Evolutionary conservation across 768 basidiomycete species (phyloP).

Genomic region (Rhizopogon salebrosus): DNA sequence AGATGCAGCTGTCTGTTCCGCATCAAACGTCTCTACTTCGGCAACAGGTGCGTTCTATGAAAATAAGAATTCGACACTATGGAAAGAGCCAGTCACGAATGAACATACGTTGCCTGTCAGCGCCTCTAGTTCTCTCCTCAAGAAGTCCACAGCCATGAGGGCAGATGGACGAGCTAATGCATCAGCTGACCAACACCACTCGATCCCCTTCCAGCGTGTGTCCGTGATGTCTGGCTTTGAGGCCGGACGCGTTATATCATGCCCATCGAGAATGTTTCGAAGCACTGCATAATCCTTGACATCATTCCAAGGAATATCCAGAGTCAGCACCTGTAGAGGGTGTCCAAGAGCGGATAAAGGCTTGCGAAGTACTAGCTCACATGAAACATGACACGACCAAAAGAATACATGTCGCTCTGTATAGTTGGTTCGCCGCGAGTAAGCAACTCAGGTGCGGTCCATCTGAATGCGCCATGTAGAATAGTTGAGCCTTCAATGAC

Average conservation of each 20-base stretch:
- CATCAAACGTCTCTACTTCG: too few species aligned
- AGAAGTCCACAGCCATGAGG: neutral
- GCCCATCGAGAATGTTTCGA: neutral
- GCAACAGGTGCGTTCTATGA: neutral
- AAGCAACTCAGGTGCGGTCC: slow-evolving; percentile 37
- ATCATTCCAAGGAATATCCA: neutral
- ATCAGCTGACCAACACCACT: neutral
- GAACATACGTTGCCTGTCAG: neutral
- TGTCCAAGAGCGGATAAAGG: neutral
- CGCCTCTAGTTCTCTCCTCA: neutral
- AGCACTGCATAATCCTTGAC: neutral
- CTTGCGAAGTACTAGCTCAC: neutral
- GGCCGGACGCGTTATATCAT: neutral
- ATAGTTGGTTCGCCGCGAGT: slow-evolving; percentile 14
- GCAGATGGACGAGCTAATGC: too few species aligned
- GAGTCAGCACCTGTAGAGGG: neutral
- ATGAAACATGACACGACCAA: slow-evolving; percentile 18
- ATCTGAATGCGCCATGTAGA: slow-evolving; percentile 31
- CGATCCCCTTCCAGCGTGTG: neutral
- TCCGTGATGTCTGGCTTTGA: neutral
- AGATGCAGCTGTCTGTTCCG: too few species aligned
- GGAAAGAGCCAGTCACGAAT: neutral
- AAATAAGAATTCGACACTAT: neutral
- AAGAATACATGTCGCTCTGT: slow-evolving; percentile 35
- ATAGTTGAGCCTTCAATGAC: rapidly evolving